phyloP scores from a whole-genome alignment of 139 green algal genomes.

The Diplosphaera chodatii region DNA sequence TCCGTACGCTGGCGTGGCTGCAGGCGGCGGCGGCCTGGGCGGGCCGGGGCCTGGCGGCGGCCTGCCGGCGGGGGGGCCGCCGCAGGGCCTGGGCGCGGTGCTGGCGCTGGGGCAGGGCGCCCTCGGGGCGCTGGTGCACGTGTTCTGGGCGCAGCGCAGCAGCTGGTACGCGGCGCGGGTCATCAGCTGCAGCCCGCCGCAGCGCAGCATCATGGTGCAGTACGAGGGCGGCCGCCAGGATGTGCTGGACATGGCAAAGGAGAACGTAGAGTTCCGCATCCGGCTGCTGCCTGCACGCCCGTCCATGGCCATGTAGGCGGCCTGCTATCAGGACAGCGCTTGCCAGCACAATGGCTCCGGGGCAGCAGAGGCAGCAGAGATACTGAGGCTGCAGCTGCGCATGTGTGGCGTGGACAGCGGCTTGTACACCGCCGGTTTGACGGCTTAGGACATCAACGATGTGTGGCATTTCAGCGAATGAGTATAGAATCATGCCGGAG shows the following conservation, averaged over 20 bases:
- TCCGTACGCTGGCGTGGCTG: not conserved
- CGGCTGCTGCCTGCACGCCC: conserved; percentile 2
- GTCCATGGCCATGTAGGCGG: not conserved
- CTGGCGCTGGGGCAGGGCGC: conserved; percentile 3
- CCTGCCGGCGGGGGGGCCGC: not conserved
- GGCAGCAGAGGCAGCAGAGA: no score
- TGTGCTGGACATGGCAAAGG: not conserved
- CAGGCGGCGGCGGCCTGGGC: no score
- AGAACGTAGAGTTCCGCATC: conserved; percentile 7
- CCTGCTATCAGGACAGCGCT: not conserved
- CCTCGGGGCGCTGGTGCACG: conserved; percentile 2
- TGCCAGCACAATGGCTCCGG: no score
- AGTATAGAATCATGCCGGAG: no score
- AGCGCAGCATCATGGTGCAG: conserved; percentile 7
- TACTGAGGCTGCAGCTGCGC: no score
- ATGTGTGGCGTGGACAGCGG: no score
- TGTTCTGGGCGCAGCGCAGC: conserved; percentile 7
- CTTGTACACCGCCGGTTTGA: no score
- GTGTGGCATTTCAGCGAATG: no score
- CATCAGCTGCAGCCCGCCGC: conserved; percentile 5
- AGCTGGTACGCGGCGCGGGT: conserved; percentile 8
- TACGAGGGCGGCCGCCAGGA: conserved; percentile 10
- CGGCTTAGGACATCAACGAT: no score
- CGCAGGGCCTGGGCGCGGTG: conserved; percentile 2
- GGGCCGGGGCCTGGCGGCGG: no score